Base-by-base conservation (phyloP, 106 monocot genomes). In the Apostasia shenzhenica region DNA sequence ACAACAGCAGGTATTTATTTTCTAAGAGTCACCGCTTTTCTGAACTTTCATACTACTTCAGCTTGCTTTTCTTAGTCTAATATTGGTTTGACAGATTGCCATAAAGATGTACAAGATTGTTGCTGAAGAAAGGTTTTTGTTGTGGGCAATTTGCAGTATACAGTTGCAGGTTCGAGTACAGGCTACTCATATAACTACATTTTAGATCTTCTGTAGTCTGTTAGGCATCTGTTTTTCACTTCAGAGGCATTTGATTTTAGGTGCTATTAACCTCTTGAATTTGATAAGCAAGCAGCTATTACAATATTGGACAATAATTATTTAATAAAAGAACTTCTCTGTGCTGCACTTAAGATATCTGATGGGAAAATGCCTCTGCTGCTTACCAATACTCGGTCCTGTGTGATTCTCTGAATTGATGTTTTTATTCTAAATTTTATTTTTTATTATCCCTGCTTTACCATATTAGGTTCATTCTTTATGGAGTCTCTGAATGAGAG, bases 91-190 rank as follows among this genome's bases (percentile, higher is more conserved):
- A 50, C 95, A 99, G 97, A 99, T 82, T 81, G 97, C 97, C 54
- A 85, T 99, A 6, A 99, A 99, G 82, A 87, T 99, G 89, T 99
- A 99, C 81, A 99, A 99, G 76, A 80, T 80, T 70, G 82, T 83
- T 4, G 84, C 81, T 75, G 97, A 92, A 85, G 97, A 99, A 76
- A 89, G 97, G 71, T 99, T 90, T 72, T 79, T 99, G 80, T 84
- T 99, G 8, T 99, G 97, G 97, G 92, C 92, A 78, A 82, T 99
- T 75, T 99, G 97, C 81, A 99, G 97, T 77, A 92, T 99, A 41
- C 89, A 92, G 13, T 81, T 99, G 69, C 92, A 99, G 89, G 97
- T 90, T 69, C 6, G 26, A 0, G 13, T 41, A 14, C 38, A 54
- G 14, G 2, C 40, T 26, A 59, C 45, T 50, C 65, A 51, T 61